Evolutionary conservation across 139 green algal species (phyloP), one percentile per base, ranked within the genome.

Genomic region (Micromonas pusilla): DNA sequence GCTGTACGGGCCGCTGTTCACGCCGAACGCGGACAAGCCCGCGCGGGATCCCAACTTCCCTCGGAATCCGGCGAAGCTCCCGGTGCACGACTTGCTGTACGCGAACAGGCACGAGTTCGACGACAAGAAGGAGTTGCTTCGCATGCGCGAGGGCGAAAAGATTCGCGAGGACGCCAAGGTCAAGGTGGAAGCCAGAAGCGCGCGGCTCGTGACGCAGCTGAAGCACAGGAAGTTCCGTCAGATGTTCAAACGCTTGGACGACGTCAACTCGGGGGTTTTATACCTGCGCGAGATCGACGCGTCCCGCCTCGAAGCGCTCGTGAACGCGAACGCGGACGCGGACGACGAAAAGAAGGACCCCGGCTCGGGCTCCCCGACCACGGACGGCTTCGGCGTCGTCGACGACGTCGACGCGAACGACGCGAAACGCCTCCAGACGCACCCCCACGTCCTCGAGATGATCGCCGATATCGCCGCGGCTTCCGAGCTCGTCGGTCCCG

Each of bases 91-190:
- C 45, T 78, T 70, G 31, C 52, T 78, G 5, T 78, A 78, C 72
- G 52, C 31, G 5, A 78, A 62, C 30, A 66, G 72, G 37, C 33
- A 76, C 34, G 72, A 78, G 72, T 78, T 78, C 37, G 72, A 78
- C 52, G 72, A 78, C 28, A 78, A 78, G 72, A 76, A 76, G 34
- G 72, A 78, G 72, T 76, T 70, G 31, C n/a, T 78, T 62, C 45
- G 34, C 39, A 38, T 62, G 52, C 52, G 52, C 31, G 72, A 78
- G 25, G 45, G 33, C 39, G 31, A 78, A 32, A 76, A 28, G 5
- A 76, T 62, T 23, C 19, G 76, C 34, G 52, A 66, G 52, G 54
- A 70, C 28, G 72, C 54, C 5, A 78, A 76, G 9, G 45, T 57
- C 45, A 57, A 57, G 45, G 16, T 9, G 9, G 45, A 57, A 16